These are phyloP conservation scores for Triangularia setosa DNA, from an alignment of 2,329 filamentous ascomycete species.

Conservation along the genomic window DNA sequence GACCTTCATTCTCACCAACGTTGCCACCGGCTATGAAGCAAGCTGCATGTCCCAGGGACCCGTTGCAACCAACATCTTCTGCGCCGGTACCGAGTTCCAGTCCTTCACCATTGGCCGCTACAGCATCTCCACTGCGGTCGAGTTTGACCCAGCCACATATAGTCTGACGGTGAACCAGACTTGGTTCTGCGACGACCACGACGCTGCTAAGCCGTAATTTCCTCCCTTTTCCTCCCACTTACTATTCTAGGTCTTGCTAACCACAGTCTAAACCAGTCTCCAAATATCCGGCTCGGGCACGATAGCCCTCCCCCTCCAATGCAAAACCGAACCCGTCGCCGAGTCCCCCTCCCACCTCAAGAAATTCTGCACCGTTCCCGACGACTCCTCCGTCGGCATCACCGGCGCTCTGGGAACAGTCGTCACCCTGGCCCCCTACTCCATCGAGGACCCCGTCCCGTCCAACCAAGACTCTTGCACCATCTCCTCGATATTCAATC, in stretches of 20 bases:
- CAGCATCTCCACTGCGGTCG: constrained; percentile 17
- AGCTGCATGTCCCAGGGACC: constrained; percentile 19
- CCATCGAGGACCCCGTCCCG: constrained; percentile 25
- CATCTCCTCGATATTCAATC: constrained; percentile 23
- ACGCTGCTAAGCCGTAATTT: constrained; percentile 25
- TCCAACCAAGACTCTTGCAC: constrained; percentile 25
- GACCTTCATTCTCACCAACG: constrained; percentile 24
- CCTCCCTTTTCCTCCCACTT: background rate
- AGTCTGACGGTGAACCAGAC: constrained; percentile 25
- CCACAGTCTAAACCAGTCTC: constrained; percentile 11
- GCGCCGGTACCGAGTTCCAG: constrained; percentile 17
- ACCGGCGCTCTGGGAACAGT: constrained; percentile 6
- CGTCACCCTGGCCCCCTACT: constrained; percentile 21
- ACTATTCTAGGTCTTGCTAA: background rate
- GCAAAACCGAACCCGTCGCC: constrained; percentile 10
- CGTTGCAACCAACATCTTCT: constrained; percentile 10
- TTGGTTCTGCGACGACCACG: constrained; percentile 27
- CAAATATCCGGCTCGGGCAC: constrained; percentile 19
- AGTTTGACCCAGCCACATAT: constrained; percentile 20
- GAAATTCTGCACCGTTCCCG: background rate
- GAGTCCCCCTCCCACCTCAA: background rate
- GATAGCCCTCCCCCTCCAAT: constrained; percentile 20
- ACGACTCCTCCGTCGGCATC: constrained; percentile 5
- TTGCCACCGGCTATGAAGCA: constrained; percentile 24
- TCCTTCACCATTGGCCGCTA: constrained; percentile 17